phyloP scores from a whole-genome alignment of 495 filamentous ascomycete species.

The Hypoxylon trugodes region DNA sequence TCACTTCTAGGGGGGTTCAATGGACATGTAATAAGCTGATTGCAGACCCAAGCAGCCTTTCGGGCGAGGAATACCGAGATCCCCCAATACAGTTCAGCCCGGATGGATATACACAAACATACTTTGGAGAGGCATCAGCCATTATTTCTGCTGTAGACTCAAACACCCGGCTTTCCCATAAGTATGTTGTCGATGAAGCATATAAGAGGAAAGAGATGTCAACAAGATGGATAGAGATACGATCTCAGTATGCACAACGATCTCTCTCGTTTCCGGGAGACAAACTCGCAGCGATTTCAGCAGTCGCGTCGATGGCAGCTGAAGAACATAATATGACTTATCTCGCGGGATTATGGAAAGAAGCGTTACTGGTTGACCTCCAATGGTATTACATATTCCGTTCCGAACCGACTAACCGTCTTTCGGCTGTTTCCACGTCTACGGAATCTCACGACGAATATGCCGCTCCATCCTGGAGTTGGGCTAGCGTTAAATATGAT shows the following conservation, averaged over 20 bases:
- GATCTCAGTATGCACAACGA: slow-evolving; percentile 5
- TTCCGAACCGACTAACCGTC: slow-evolving; percentile 1
- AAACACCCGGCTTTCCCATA: not conserved
- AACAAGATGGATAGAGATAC: slow-evolving; percentile 11
- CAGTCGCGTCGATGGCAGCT: slow-evolving; percentile 1
- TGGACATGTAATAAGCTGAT: slow-evolving; percentile 10
- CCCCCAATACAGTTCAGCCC: slow-evolving; percentile 6
- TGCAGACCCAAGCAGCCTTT: slow-evolving; percentile 2
- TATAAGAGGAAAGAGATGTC: slow-evolving; percentile 5
- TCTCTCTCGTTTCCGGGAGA: not conserved
- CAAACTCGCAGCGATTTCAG: slow-evolving; percentile 7
- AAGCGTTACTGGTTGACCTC: not conserved
- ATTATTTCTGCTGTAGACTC: not conserved
- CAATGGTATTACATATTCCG: slow-evolving; percentile 13
- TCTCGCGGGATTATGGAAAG: slow-evolving; percentile 5
- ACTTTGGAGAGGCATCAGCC: not conserved
- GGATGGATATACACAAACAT: not conserved
- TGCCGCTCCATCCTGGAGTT: slow-evolving; percentile 4
- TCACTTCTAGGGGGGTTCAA: slow-evolving; percentile 3
- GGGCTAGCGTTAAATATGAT: slow-evolving; percentile 8
- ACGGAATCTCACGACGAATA: not conserved
- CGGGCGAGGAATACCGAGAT: slow-evolving; percentile 2
- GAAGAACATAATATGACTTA: slow-evolving; percentile 3
- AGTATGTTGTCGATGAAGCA: not conserved
- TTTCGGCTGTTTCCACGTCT: not conserved